These are phyloP conservation scores for Tetragonia tetragonoides DNA, from an alignment of 148 eudicot genomes.

Conservation along the genomic window DNA sequence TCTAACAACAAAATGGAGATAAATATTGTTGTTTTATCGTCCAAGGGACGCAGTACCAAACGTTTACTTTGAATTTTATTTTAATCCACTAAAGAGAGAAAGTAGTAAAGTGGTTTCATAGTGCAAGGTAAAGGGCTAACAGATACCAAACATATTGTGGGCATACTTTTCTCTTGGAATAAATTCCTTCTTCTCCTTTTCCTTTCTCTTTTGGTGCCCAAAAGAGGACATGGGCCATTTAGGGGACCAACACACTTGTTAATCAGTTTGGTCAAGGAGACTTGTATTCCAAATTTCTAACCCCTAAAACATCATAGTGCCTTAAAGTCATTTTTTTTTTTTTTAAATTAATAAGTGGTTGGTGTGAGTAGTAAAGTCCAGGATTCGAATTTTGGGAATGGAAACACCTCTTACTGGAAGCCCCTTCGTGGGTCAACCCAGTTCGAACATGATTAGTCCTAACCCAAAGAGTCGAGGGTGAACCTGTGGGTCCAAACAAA, in stretches of 20 bases:
- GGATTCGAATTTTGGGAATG: too few relatives aligned
- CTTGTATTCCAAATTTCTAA: too few relatives aligned
- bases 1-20: neutral
- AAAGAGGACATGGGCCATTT: neutral
- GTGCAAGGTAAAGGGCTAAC: constrained; percentile 16
- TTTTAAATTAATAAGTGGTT: too few relatives aligned
- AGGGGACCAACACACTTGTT: neutral
- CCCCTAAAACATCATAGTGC: too few relatives aligned
- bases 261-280: neutral
- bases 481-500: too few relatives aligned
- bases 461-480: too few relatives aligned
- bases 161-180: constrained; percentile 2
- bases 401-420: too few relatives aligned
- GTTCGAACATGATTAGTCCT: too few relatives aligned
- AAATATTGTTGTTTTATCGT: neutral
- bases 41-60: neutral
- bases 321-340: too few relatives aligned
- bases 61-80: neutral
- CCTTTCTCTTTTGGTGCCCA: neutral
- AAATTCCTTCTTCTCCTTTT: neutral
- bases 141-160: constrained; percentile 12
- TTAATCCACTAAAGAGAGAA: neutral
- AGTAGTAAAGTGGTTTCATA: constrained; percentile 2
- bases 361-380: too few relatives aligned
- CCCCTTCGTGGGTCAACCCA: too few relatives aligned